A percentile compares a stretch with the other conserved stretches of the same genome.
Conservation (phyloP, 2,329 filamentous ascomycete genomes). For the Aspergillus sp. region DNA sequence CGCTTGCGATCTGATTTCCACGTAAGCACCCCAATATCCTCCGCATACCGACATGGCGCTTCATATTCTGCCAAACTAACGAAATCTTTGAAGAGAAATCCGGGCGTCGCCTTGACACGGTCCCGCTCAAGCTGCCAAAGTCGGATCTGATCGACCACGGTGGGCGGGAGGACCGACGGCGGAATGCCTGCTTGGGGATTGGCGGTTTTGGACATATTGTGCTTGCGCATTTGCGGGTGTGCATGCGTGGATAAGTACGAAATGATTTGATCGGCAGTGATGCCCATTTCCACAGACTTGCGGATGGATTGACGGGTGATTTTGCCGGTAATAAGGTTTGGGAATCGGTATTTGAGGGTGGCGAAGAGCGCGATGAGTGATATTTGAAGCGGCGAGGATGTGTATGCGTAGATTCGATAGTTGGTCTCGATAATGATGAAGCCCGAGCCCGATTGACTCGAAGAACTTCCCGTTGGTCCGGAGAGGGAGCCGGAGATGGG, state of each 20-base stretch:
- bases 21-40: conserved; percentile 79
- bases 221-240: conserved; percentile 82
- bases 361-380: conserved; percentile 86
- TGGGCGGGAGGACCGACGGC: conserved; percentile 73
- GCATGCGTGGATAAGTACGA: conserved; percentile 86
- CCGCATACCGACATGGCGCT: conserved; percentile 55
- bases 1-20: conserved; percentile 75
- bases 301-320: conserved; percentile 83
- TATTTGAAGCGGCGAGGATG: conserved; percentile 85
- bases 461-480: conserved; percentile 24
- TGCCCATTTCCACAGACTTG: conserved; percentile 77
- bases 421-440: conserved; percentile 97
- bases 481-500: conserved; percentile 59
- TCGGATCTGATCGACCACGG: conserved; percentile 93
- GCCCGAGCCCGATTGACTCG: conserved; percentile 42
- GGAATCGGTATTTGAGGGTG: conserved; percentile 80
- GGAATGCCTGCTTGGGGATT: conserved; percentile 33
- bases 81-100: conserved; percentile 88
- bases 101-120: conserved; percentile 73
- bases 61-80: conserved; percentile 58
- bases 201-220: conserved; percentile 31
- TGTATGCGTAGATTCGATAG: conserved; percentile 96
- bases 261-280: conserved; percentile 92
- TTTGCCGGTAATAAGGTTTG: conserved; percentile 87
- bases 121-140: conserved; percentile 98